Evolutionary conservation across 768 basidiomycete genomes (phyloP).

Genomic region (Auricularia heimuer): DNA sequence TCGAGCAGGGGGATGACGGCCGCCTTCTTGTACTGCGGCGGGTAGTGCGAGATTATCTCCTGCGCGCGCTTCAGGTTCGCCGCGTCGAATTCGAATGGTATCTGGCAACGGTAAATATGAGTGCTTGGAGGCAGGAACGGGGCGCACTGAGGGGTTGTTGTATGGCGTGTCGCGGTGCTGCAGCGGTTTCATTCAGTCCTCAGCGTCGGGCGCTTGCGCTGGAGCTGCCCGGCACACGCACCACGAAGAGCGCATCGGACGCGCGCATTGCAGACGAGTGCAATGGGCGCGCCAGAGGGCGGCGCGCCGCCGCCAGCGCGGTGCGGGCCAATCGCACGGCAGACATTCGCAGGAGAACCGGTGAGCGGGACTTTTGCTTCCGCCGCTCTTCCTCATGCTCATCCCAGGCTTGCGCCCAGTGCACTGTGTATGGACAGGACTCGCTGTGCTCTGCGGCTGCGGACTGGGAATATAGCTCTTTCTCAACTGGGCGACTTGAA

Average conservation of each 20-base stretch:
- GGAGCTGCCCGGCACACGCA: constrained; percentile 30
- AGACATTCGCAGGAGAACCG: neutral
- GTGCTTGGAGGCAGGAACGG: constrained; percentile 1
- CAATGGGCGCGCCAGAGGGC: neutral
- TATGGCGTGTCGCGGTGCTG: constrained; percentile 93
- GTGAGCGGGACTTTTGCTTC: neutral
- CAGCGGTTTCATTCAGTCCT: constrained; percentile 9
- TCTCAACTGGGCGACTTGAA: too few relatives aligned
- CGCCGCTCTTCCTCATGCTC: neutral
- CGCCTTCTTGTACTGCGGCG: constrained; percentile 97
- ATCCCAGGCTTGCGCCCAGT: neutral
- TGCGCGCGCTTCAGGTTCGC: constrained; percentile 80
- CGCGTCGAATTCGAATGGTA: constrained; percentile 76
- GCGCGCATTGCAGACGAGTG: constrained; percentile 32
- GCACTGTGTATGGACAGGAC: too few relatives aligned
- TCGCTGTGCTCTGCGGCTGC: too few relatives aligned
- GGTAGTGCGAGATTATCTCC: constrained; percentile 88
- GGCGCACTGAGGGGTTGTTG: constrained; percentile 78
- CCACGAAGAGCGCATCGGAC: constrained; percentile 84
- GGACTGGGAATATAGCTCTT: too few relatives aligned
- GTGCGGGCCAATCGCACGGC: neutral
- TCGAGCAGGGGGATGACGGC: constrained; percentile 95
- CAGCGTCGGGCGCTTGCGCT: constrained; percentile 4
- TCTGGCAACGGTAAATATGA: constrained; percentile 35
- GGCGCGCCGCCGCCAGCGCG: neutral